Evolutionary conservation across 1,284 basidiomycete genomes (phyloP).

Genomic region (Phenoliferia sp.): DNA sequence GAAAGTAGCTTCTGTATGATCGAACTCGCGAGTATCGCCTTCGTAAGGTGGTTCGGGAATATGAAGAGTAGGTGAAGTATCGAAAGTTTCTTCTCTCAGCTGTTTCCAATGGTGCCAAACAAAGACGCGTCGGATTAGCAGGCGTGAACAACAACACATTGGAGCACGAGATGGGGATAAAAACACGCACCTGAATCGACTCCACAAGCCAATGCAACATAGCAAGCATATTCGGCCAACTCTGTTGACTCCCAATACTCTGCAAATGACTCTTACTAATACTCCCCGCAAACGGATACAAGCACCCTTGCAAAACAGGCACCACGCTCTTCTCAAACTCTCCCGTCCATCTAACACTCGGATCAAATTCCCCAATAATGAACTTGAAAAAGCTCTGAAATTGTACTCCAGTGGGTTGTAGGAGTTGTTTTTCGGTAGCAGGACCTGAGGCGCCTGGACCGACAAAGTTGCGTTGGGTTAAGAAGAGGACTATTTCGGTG

Average conservation of each 20-base stretch:
- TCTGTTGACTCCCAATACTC: constrained; percentile 35
- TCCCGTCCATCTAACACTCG: constrained; percentile 15
- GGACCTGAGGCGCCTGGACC: background rate
- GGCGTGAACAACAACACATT: background rate
- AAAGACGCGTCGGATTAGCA: background rate
- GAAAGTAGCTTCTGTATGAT: constrained; percentile 19
- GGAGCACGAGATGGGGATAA: background rate
- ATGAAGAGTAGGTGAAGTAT: constrained; percentile 24
- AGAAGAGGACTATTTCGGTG: constrained; percentile 24
- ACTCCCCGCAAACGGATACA: constrained; percentile 36
- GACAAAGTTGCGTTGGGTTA: constrained; percentile 10
- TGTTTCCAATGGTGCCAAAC: background rate
- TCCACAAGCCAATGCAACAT: constrained; percentile 40
- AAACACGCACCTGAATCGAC: constrained; percentile 31
- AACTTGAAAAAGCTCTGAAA: constrained; percentile 38
- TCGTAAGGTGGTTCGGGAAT: constrained; percentile 19
- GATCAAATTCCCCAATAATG: constrained; percentile 32
- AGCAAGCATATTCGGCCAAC: constrained; percentile 39
- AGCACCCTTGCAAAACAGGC: constrained; percentile 22
- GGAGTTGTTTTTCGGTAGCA: constrained; percentile 25
- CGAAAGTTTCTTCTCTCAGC: constrained; percentile 26
- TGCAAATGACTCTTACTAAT: constrained; percentile 39
- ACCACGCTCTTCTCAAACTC: constrained; percentile 36
- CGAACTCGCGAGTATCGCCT: background rate
- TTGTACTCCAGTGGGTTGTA: constrained; percentile 35